These are phyloP conservation scores for Coprinopsis cinerea DNA, from an alignment of 768 basidiomycete genomes.

Conservation along the genomic window DNA sequence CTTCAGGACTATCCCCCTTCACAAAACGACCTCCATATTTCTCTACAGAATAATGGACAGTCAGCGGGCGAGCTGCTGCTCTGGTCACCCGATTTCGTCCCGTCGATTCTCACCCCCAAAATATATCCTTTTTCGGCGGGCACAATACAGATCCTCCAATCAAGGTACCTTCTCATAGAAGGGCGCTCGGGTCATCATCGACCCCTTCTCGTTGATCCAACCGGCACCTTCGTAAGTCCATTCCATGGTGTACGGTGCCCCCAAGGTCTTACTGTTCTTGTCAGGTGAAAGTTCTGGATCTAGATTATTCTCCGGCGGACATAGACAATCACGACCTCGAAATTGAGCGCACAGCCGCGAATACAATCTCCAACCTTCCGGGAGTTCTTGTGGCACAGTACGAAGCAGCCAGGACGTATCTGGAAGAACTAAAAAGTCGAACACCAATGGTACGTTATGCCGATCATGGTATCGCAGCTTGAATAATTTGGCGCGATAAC, in stretches of 20 bases:
- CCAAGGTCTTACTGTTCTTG: background rate
- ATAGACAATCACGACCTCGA: background rate
- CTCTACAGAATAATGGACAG: too few relatives aligned
- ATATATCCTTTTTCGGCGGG: constrained; percentile 26
- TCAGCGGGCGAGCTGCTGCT: background rate
- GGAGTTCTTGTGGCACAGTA: constrained; percentile 44
- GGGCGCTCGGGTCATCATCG: constrained; percentile 15
- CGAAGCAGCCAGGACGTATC: constrained; percentile 35
- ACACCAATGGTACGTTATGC: constrained; percentile 40
- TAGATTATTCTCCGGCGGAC: background rate
- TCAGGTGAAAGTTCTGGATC: background rate
- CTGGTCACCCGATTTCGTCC: constrained; percentile 29
- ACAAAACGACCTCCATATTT: too few relatives aligned
- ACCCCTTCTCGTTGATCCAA: constrained; percentile 39
- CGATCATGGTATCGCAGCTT: background rate
- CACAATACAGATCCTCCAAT: constrained; percentile 43
- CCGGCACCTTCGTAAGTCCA: background rate
- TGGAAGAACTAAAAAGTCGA: constrained; percentile 45
- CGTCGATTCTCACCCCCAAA: background rate
- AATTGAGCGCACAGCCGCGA: constrained; percentile 21
- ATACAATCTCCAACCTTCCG: constrained; percentile 30
- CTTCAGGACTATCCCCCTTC: too few relatives aligned
- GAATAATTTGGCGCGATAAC: background rate
- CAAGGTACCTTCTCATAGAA: constrained; percentile 22
- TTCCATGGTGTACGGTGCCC: background rate